A percentile compares a stretch with the other conserved stretches of the same genome.
phyloP scores from a whole-genome alignment of 345 rosid species.

The Gossypium sturtianum region DNA sequence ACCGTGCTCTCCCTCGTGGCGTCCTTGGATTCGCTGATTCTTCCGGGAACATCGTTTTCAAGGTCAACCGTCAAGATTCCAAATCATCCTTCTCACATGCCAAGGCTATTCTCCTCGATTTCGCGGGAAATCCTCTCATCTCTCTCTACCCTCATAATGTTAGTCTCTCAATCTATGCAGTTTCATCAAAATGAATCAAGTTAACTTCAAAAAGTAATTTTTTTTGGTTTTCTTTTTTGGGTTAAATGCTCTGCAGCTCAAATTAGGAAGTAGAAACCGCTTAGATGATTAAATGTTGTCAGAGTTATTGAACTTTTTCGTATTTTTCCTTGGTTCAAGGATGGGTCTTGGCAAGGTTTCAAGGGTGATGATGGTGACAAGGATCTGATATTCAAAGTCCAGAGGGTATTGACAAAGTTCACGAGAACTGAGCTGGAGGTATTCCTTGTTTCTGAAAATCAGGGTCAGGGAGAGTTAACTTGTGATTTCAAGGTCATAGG shows the following conservation, averaged over 20 bases:
- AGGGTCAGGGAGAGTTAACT: constrained; percentile 22
- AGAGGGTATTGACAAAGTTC: constrained; percentile 45
- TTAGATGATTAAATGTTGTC: not conserved
- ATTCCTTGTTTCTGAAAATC: constrained; percentile 28
- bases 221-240: not conserved
- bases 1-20: constrained; percentile 48
- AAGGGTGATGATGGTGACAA: constrained; percentile 40
- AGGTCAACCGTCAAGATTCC: constrained; percentile 25
- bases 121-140: constrained; percentile 43
- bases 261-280: not conserved
- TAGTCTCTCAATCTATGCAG: constrained; percentile 19
- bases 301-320: not conserved
- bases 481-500: constrained; percentile 56
- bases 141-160: constrained; percentile 46
- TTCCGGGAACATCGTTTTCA: constrained; percentile 42
- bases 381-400: constrained; percentile 45
- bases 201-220: not conserved
- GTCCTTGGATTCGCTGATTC: constrained; percentile 70
- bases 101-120: constrained; percentile 35
- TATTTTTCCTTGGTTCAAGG: constrained; percentile 33
- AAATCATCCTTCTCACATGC: constrained; percentile 13
- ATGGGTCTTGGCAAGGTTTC: constrained; percentile 59
- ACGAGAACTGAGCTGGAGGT: constrained; percentile 57
- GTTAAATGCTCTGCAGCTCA: not conserved
- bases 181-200: not conserved